Base-by-base conservation (phyloP, 2,329 filamentous ascomycete species). In the Pseudogymnoascus sp. region DNA sequence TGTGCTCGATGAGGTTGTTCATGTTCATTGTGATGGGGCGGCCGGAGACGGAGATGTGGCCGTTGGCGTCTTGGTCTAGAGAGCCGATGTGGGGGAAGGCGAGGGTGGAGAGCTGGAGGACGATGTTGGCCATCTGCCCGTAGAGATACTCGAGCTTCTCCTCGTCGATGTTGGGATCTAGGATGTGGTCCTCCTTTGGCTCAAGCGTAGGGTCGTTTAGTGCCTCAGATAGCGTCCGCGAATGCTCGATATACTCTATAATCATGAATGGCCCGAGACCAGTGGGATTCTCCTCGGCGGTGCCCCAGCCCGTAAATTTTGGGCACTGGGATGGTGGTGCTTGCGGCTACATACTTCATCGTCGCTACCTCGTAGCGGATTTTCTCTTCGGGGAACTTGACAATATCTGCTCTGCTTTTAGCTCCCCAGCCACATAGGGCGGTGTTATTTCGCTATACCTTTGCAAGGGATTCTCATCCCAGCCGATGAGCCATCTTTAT, bases 1-100 rank as follows among this genome's bases (percentile, higher is more conserved):
- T n/a, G n/a, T n/a, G n/a, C 30, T 65, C 66, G 33, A 74, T 35
- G 62, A 76, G 69, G n/a, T 77, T 71, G 60, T 73, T 79, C 75
- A 80, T 78, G 61, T 77, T 77, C 2, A 73, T 69, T 2, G 74
- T 77, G 2, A 80, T 61, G 1, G 76, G 77, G 14, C 75, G 69
- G 19, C 68, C 66, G 7, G 45, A 64, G 2, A 76, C 71, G 39
- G 66, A 67, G 39, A 42, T 66, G 70, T 73, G 1, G 4, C 69
- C 67, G 19, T 69, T 61, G 3, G 66, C 62, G 0, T 65, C 42
- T 60, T 75, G 65, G 33, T 65, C 58, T 0, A 80, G 67, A 12
- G 72, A 75, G 5, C 76, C 77, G 19, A 81, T 79, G 14, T 67
- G 67, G 14, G 71, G 42, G 25, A 80, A 76, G 0, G 67, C 71